Evolutionary conservation across 495 filamentous ascomycete genomes (phyloP).

Genomic region (Parathielavia appendiculata): DNA sequence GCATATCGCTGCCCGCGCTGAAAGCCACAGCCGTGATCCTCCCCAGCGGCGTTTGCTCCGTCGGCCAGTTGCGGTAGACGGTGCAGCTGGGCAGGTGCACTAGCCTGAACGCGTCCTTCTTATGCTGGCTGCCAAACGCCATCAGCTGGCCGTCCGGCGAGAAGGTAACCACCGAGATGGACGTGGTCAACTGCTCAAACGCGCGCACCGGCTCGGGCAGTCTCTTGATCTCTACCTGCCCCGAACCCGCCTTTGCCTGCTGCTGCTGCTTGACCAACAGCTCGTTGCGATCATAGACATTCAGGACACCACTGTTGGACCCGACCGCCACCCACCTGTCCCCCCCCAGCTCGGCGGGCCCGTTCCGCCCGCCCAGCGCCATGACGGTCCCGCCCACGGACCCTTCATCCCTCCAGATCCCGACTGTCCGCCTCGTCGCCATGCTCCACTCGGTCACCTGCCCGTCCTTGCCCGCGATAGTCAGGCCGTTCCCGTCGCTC

Average conservation of each 20-base stretch:
- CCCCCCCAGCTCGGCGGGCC: constrained; percentile 60
- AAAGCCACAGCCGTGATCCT: constrained; percentile 77
- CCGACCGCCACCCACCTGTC: constrained; percentile 88
- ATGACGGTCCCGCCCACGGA: constrained; percentile 79
- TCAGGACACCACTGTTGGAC: constrained; percentile 76
- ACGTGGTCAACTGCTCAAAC: constrained; percentile 82
- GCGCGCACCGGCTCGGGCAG: constrained; percentile 63
- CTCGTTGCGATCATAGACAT: constrained; percentile 78
- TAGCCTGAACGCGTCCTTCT: constrained; percentile 80
- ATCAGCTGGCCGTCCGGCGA: constrained; percentile 84
- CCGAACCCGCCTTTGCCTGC: constrained; percentile 29
- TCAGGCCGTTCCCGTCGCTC: constrained; percentile 68
- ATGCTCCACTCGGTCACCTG: constrained; percentile 91
- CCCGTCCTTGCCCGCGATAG: constrained; percentile 75
- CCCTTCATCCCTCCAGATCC: constrained; percentile 86
- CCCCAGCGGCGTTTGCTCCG: constrained; percentile 79
- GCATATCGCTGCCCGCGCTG: constrained; percentile 58
- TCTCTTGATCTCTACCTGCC: constrained; percentile 48
- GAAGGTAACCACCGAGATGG: constrained; percentile 70
- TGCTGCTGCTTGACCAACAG: constrained; percentile 43
- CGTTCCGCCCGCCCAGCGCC: constrained; percentile 61
- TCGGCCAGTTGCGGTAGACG: constrained; percentile 96
- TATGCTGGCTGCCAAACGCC: constrained; percentile 74
- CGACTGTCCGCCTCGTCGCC: constrained; percentile 56
- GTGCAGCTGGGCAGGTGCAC: constrained; percentile 89